Evolutionary conservation across 192 early-diverging fungal species (phyloP).

Genomic region (Backusella luteola): DNA sequence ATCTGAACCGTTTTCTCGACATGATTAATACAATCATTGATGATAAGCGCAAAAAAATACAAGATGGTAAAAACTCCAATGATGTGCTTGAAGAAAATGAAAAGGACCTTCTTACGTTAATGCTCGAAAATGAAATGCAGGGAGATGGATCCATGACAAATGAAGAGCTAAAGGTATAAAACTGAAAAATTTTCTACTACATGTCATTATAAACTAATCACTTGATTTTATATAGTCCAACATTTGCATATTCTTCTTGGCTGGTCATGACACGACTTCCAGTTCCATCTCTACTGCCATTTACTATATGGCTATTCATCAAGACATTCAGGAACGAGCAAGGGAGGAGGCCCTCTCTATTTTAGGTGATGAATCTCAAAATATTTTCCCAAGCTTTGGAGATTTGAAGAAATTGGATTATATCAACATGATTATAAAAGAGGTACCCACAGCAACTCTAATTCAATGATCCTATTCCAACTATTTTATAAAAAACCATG

Average conservation of each 20-base stretch:
- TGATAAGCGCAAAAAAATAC: constrained; percentile 1
- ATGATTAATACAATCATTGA: neutral
- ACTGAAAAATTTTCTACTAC: too few species aligned
- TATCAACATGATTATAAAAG: constrained; percentile 19
- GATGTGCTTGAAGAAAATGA: neutral
- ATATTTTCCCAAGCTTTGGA: neutral
- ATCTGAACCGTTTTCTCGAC: neutral
- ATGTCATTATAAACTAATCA: constrained; percentile 1
- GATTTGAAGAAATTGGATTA: constrained; percentile 18
- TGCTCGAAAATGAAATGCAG: neutral
- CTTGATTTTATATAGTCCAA: neutral
- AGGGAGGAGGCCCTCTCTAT: constrained; percentile 16
- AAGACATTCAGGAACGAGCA: constrained; percentile 20
- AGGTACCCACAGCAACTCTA: neutral
- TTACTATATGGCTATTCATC: constrained; percentile 46
- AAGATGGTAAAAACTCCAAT: neutral
- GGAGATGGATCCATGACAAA: neutral
- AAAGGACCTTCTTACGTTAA: neutral
- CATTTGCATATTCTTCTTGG: neutral
- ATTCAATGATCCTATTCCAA: neutral
- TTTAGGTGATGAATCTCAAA: constrained; percentile 1
- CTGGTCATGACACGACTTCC: constrained; percentile 22
- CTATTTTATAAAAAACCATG: neutral
- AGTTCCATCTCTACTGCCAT: constrained; percentile 35
- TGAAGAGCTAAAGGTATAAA: neutral